Percentiles rank a stretch among this genome's conserved stretches.
Evolutionary conservation across 2,329 filamentous ascomycete species (phyloP).

Genomic region (Aureobasidium musti): DNA sequence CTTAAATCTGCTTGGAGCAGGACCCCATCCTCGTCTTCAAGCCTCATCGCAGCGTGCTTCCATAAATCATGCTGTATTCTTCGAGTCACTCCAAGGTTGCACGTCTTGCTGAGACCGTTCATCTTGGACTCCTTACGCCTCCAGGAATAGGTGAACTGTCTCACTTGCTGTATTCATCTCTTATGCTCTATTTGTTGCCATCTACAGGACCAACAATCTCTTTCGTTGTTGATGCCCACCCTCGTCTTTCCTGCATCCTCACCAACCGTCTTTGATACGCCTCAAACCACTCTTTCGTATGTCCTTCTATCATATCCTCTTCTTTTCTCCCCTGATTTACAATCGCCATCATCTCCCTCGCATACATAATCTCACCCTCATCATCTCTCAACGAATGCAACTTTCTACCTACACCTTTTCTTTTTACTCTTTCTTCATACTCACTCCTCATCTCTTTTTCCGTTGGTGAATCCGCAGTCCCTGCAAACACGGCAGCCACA

Average conservation of each 20-base stretch:
- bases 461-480: conserved; percentile 52
- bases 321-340: conserved; percentile 42
- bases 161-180: too few species aligned
- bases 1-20: background rate
- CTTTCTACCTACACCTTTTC: conserved; percentile 47
- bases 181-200: too few species aligned
- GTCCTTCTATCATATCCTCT: conserved; percentile 39
- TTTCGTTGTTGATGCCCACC: background rate
- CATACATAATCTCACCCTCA: conserved; percentile 45
- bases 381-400: conserved; percentile 49
- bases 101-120: too few species aligned
- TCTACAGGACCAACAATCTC: background rate
- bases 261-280: conserved; percentile 41
- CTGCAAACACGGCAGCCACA: conserved; percentile 59
- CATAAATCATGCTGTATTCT: too few species aligned
- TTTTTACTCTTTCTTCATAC: conserved; percentile 42
- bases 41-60: too few species aligned
- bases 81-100: too few species aligned
- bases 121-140: too few species aligned
- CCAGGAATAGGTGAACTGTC: too few species aligned
- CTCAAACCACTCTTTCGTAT: conserved; percentile 43
- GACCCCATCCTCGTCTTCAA: too few species aligned
- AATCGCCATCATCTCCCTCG: conserved; percentile 45
- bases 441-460: conserved; percentile 48
- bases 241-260: conserved; percentile 38